These are phyloP conservation scores for Candida caryicola DNA, from an alignment of 805 yeast species.

Conservation along the genomic window DNA sequence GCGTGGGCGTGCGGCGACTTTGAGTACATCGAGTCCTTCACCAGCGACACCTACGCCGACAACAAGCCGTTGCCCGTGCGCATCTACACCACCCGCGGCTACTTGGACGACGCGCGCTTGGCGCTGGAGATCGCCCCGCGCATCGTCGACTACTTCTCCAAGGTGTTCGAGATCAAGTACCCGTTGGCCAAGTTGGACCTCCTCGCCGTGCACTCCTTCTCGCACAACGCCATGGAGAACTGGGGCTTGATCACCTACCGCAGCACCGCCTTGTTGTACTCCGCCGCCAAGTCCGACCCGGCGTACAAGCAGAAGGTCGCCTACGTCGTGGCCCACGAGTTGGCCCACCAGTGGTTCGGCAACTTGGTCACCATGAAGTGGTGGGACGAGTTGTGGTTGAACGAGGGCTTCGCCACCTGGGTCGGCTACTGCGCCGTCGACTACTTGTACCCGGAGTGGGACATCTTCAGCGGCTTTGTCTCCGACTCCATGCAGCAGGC, in stretches of 20 bases:
- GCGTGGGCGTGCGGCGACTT: conserved; percentile 62
- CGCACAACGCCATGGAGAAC: conserved; percentile 90
- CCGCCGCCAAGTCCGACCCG: conserved; percentile 45
- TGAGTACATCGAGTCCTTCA: conserved; percentile 49
- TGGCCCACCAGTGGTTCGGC: conserved; percentile 93
- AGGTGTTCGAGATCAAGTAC: conserved; percentile 51
- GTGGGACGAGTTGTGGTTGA: conserved; percentile 92
- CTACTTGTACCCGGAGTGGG: conserved; percentile 76
- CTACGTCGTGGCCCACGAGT: conserved; percentile 80
- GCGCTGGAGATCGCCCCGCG: conserved; percentile 49
- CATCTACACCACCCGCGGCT: conserved; percentile 52
- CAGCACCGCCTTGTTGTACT: conserved; percentile 50
- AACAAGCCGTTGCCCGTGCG: conserved; percentile 47
- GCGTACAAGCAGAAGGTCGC: conserved; percentile 67
- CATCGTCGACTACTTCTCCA: conserved; percentile 49
- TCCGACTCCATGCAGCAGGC: conserved; percentile 51
- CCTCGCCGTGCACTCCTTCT: conserved; percentile 73
- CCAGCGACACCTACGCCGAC: conserved; percentile 34
- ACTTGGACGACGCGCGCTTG: conserved; percentile 43
- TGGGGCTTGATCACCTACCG: conserved; percentile 77
- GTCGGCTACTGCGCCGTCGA: conserved; percentile 72
- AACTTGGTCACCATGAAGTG: conserved; percentile 87
- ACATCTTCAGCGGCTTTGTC: conserved; percentile 59
- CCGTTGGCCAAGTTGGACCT: conserved; percentile 82
- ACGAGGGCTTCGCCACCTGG: conserved; percentile 90